A percentile compares a stretch with the other conserved stretches of the same genome.
These are phyloP conservation scores for Podospora appendiculata DNA, from an alignment of 495 filamentous ascomycete species.

Conservation along the genomic window DNA sequence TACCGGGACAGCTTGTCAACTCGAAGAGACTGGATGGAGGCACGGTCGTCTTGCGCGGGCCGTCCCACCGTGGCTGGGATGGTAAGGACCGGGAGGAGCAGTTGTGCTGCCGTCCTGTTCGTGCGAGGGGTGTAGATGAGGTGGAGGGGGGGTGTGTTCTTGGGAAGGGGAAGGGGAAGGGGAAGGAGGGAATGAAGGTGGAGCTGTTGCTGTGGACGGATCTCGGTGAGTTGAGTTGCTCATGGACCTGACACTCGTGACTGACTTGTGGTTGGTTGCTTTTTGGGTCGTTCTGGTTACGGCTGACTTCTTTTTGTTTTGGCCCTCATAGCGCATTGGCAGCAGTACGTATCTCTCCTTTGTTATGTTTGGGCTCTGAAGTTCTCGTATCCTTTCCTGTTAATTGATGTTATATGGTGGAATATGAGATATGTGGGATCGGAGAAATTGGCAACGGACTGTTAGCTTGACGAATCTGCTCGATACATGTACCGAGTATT, in stretches of 20 bases:
- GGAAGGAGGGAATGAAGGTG: no score
- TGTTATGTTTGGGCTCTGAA: neutral
- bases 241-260: neutral
- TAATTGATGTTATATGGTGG: no score
- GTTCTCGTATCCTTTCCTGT: no score
- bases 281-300: neutral
- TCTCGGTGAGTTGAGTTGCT: neutral
- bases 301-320: conserved; percentile 7
- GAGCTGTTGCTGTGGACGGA: neutral
- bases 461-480: neutral
- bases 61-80: no score
- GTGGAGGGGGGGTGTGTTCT: no score
- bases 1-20: no score
- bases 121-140: no score
- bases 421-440: no score
- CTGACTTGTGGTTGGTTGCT: neutral
- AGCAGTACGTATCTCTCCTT: conserved; percentile 6
- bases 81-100: no score
- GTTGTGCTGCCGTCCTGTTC: no score
- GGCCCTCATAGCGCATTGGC: conserved; percentile 13
- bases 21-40: no score
- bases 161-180: neutral
- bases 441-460: neutral
- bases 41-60: no score
- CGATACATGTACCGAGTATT: neutral